Evolutionary conservation across 1,284 basidiomycete species (phyloP).

Genomic region (Irpex sp.): DNA sequence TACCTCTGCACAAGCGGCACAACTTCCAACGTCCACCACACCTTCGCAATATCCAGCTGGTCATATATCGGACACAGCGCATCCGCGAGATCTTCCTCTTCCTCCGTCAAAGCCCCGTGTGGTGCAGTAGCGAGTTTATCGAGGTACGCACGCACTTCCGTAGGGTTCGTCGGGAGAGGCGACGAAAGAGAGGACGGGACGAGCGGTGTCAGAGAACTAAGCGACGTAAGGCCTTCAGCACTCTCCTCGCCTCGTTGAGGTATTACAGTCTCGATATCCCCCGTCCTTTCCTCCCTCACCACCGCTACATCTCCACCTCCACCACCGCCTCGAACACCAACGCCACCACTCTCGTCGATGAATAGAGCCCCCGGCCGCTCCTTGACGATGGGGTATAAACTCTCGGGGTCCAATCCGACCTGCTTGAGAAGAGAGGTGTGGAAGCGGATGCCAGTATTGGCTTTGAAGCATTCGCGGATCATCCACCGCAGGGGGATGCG

Average conservation of each 20-base stretch:
- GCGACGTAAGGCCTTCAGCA: not conserved
- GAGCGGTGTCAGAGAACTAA: not conserved
- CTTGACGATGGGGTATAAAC: conserved; percentile 33
- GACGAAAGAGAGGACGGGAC: not conserved
- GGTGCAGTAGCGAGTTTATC: not conserved
- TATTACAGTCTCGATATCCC: not conserved
- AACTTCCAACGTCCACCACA: conserved; percentile 47
- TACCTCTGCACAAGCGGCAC: conserved; percentile 24
- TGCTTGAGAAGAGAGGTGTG: conserved; percentile 36
- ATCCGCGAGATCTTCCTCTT: conserved; percentile 45
- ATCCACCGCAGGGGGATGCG: conserved; percentile 52
- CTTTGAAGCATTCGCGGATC: conserved; percentile 48
- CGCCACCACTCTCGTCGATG: not conserved
- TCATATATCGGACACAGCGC: conserved; percentile 37
- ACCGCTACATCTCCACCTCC: not conserved
- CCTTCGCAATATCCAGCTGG: conserved; percentile 31
- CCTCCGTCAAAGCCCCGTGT: conserved; percentile 33
- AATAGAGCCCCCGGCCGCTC: conserved; percentile 29
- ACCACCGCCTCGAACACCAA: not conserved
- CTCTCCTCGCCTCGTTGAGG: not conserved
- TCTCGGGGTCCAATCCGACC: conserved; percentile 38
- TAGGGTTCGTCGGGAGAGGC: conserved; percentile 4
- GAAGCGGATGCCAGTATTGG: conserved; percentile 48
- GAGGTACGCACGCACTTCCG: conserved; percentile 15
- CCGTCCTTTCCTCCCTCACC: not conserved